Evolutionary conservation across 345 rosid genomes (phyloP), one percentile per base, ranked within the genome.

Genomic region (Salix viminalis): DNA sequence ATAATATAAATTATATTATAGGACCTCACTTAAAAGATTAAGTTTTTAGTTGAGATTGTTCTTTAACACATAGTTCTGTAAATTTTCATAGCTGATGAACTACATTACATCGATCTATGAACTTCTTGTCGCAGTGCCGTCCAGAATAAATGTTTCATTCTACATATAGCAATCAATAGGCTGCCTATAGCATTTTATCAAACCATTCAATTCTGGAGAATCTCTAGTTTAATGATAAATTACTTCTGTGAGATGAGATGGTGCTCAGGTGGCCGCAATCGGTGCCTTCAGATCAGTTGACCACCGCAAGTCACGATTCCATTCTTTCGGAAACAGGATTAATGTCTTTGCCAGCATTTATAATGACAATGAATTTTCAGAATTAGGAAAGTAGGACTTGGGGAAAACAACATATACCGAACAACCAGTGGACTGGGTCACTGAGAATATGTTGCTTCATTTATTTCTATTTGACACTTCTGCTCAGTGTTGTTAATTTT

Each of bases 401-500:
- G 30, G 67, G 75, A 58, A 65, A 78, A 75, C 26, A 79, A 56
- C 76, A 74, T 26, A 18, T 70, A 65, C 76, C 77, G 66, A 74
- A 65, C 68, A 18, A 34, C 32, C 42, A 28, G 71, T 69, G 30
- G 30, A 44, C 34, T 64, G n/a, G 80, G 24, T 70, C 67, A 67
- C 39, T 56, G 60, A 26, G 13, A 71, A 28, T 41, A 41, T 26
- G 68, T 28, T 60, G 19, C 64, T 58, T 71, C 79, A 80, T 77
- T 68, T 77, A 80, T 77, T 75, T 80, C 66, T 71, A 30, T 54
- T 73, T 56, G 77, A 56, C 52, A 24, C 42, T 44, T 41, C 68
- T 37, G 23, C 46, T 34, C 5, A 0, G 36, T 4, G 36, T 34
- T 34, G 36, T 34, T 34, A 4, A 34, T 34, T 34, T 34, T 1